Percentiles rank a stretch among this genome's conserved stretches.
Evolutionary conservation across 139 green algal genomes (phyloP).

Genomic region (Haematococcus sp.): DNA sequence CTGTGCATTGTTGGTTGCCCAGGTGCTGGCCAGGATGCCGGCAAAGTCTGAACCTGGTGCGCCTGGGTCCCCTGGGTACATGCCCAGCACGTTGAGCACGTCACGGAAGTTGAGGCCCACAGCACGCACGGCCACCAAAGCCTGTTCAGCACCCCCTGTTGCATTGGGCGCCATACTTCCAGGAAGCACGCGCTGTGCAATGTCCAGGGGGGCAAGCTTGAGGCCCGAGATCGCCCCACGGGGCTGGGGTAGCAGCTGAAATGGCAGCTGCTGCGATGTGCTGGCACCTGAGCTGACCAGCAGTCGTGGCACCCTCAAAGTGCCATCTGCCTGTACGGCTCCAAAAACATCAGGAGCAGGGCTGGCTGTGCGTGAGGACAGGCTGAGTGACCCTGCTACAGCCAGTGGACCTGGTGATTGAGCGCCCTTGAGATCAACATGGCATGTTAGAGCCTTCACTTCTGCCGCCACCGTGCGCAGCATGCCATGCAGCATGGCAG

Average conservation of each 20-base stretch:
- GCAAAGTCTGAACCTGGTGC: slow-evolving; percentile 72
- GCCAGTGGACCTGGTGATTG: too few relatives aligned
- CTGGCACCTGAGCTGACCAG: slow-evolving; percentile 36
- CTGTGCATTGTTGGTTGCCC: neutral
- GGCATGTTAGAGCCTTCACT: too few relatives aligned
- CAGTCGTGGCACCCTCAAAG: neutral
- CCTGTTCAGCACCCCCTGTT: slow-evolving; percentile 27
- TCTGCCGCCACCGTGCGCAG: too few relatives aligned
- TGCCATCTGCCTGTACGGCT: neutral
- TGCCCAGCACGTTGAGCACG: slow-evolving; percentile 66
- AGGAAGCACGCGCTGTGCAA: neutral
- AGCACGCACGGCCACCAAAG: slow-evolving; percentile 63
- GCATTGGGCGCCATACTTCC: neutral
- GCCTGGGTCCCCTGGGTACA: slow-evolving; percentile 87
- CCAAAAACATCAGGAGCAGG: too few relatives aligned
- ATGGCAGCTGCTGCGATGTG: neutral
- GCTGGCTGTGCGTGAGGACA: too few relatives aligned
- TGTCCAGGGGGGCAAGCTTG: slow-evolving; percentile 30
- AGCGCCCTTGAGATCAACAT: too few relatives aligned
- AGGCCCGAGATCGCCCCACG: slow-evolving; percentile 49
- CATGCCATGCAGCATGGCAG: too few relatives aligned
- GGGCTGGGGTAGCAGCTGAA: slow-evolving; percentile 45
- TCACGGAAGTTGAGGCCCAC: slow-evolving; percentile 89
- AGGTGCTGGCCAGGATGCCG: slow-evolving; percentile 62
- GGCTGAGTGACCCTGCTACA: too few relatives aligned